Evolutionary conservation across 2,329 filamentous ascomycete species (phyloP), one percentile per base, ranked within the genome.

Genomic region (Epichloe baconii): DNA sequence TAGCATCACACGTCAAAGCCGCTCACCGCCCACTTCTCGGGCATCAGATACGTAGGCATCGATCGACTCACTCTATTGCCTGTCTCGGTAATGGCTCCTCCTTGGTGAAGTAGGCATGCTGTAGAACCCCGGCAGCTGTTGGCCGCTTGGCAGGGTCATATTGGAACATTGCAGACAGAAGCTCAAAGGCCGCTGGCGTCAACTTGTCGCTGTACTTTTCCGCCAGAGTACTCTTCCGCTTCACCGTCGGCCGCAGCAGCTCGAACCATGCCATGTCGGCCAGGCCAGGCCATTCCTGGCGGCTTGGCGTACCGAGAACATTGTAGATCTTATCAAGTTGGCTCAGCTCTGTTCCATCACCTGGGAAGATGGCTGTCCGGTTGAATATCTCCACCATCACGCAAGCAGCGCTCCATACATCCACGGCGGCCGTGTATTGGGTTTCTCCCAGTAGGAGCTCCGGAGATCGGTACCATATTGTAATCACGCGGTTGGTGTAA

Each of bases 201-300:
- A 97, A 72, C 45, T 81, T 76, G 35, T 88, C 82, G 57, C 78
- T 78, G 65, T 95, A 98, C 61, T 85, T 86, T 34, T 94, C 85
- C 36, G 83, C 82, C 63, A 98, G 96, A 1, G 84, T 76, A 55
- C 81, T 86, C 41, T 81, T 79, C 56, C 82, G 80, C 54, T 83
- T 82, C 56, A 86, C 82, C 1, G 78, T 80, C 1, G 91, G 90
- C 14, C 89, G 78, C 57, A 98, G 77, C 15, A 98, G 78, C 66
- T 95, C 88, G 63, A 95, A 97, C 93, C 93, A 98, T 11, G 91
- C 87, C 82, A 96, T 93, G 52, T 96, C 86, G n/a, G 85, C 76
- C 19, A 97, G 79, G 8, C 82, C 84, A 1, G 93, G 89, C 94
- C 94, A 98, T 34, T 94, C 86, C 36, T 75, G 74, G 51, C 81